A percentile compares a stretch with the other conserved stretches of the same genome.
Conservation (phyloP, 1,139 yeast genomes). For the Taphrina sp. region DNA sequence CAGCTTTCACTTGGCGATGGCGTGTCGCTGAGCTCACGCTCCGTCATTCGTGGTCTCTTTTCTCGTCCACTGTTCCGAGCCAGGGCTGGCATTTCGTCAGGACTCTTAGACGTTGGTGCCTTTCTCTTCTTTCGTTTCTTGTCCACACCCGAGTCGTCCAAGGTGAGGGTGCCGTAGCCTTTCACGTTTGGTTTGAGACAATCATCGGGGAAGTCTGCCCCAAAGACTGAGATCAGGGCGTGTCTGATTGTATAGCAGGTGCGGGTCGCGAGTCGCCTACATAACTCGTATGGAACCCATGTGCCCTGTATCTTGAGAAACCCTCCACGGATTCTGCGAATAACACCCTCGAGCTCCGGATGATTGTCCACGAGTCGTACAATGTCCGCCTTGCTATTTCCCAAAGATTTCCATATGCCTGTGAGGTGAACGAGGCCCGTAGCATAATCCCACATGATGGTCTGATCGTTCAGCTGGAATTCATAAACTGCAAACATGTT, state of each 20-base stretch:
- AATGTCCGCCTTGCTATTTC: constrained; percentile 68
- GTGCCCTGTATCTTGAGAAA: constrained; percentile 92
- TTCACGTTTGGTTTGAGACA: constrained; percentile 65
- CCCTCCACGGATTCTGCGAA: constrained; percentile 85
- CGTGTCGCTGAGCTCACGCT: background rate
- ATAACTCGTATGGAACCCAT: constrained; percentile 77
- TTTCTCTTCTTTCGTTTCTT: constrained; percentile 29
- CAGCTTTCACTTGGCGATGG: background rate
- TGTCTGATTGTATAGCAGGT: constrained; percentile 77
- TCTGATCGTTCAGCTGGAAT: constrained; percentile 59
- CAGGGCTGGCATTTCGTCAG: background rate
- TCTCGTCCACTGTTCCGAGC: background rate
- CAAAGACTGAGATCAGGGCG: constrained; percentile 77
- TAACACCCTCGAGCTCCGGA: constrained; percentile 64
- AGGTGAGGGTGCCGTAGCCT: constrained; percentile 66
- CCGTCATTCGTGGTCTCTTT: constrained; percentile 5
- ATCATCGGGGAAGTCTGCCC: constrained; percentile 64
- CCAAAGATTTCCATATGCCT: constrained; percentile 85
- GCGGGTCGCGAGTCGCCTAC: constrained; percentile 64
- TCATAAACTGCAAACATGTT: constrained; percentile 69
- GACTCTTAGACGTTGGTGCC: background rate
- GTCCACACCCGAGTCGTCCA: constrained; percentile 37
- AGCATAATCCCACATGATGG: constrained; percentile 85
- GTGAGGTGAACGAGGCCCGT: constrained; percentile 89
- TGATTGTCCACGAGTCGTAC: constrained; percentile 70